Evolutionary conservation across 331 rosid species (phyloP).

Genomic region (Quercus tomentella): DNA sequence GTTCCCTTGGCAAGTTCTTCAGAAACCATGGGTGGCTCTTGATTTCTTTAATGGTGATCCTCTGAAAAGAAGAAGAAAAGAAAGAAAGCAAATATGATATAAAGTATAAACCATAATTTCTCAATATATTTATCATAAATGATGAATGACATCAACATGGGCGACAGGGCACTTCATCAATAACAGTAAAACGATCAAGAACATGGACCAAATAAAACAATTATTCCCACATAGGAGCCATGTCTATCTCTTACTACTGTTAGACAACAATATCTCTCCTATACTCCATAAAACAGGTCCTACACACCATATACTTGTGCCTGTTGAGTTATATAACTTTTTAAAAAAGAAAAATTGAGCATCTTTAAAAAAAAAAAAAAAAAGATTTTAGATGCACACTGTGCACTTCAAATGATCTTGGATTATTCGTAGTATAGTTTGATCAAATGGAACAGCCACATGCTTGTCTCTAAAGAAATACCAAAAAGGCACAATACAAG

Average conservation of each 20-base stretch:
- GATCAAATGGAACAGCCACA: background rate
- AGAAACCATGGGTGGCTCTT: constrained; percentile 90
- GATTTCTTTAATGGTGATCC: constrained; percentile 75
- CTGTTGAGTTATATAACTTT: background rate
- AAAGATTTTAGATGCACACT: background rate
- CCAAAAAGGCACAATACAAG: background rate
- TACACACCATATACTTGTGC: background rate
- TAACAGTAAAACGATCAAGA: too few species aligned
- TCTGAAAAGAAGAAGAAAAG: constrained; percentile 35
- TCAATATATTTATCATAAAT: background rate
- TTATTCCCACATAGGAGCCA: background rate
- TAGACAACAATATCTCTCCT: background rate
- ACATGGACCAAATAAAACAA: too few species aligned
- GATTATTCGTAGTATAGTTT: background rate
- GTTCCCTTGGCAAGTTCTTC: constrained; percentile 88
- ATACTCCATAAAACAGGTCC: background rate
- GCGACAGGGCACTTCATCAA: too few species aligned
- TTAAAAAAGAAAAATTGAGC: background rate
- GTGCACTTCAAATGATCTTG: background rate
- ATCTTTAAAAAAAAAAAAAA: too few species aligned
- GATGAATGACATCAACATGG: background rate
- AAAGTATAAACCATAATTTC: background rate
- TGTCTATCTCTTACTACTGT: background rate
- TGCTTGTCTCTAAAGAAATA: background rate
- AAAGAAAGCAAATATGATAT: constrained; percentile 8